These are phyloP conservation scores for Talaromyces atroroseus DNA, from an alignment of 2,329 filamentous ascomycete species.

Conservation along the genomic window DNA sequence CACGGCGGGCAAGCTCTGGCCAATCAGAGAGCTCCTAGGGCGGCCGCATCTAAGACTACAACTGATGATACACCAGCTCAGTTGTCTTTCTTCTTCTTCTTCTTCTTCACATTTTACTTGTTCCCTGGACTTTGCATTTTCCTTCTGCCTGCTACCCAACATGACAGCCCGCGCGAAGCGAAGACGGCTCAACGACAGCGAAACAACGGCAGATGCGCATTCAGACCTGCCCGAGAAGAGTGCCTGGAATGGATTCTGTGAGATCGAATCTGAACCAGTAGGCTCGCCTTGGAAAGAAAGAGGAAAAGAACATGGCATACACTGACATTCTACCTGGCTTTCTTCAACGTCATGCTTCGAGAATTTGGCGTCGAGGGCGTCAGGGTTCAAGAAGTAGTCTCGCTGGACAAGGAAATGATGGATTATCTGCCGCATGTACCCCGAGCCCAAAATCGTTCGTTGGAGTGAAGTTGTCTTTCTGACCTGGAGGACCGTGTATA, in stretches of 20 bases:
- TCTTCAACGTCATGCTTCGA: slow-evolving; percentile 79
- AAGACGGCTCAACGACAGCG: slow-evolving; percentile 9
- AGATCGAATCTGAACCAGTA: slow-evolving; percentile 86
- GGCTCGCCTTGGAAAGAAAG: slow-evolving; percentile 29
- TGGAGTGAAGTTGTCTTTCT: neutral
- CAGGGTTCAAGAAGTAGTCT: slow-evolving; percentile 70
- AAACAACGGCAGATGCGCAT: neutral
- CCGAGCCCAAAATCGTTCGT: neutral
- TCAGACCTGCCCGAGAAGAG: slow-evolving; percentile 30
- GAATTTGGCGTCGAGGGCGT: slow-evolving; percentile 71
- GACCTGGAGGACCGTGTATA: slow-evolving; percentile 26
- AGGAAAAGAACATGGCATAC: neutral
- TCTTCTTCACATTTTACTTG: too few species aligned
- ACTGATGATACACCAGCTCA: too few species aligned
- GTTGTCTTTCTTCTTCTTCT: too few species aligned
- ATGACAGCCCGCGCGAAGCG: slow-evolving; percentile 10
- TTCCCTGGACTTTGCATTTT: too few species aligned
- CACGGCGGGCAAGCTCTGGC: slow-evolving; percentile 16
- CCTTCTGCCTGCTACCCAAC: too few species aligned
- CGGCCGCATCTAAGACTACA: neutral
- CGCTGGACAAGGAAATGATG: slow-evolving; percentile 62
- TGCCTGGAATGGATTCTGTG: slow-evolving; percentile 48
- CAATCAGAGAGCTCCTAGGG: slow-evolving; percentile 14
- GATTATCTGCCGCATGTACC: slow-evolving; percentile 55
- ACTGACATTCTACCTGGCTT: slow-evolving; percentile 49